These are phyloP conservation scores for Lagerstroemia speciosa DNA, from an alignment of 345 rosid genomes.

Conservation along the genomic window DNA sequence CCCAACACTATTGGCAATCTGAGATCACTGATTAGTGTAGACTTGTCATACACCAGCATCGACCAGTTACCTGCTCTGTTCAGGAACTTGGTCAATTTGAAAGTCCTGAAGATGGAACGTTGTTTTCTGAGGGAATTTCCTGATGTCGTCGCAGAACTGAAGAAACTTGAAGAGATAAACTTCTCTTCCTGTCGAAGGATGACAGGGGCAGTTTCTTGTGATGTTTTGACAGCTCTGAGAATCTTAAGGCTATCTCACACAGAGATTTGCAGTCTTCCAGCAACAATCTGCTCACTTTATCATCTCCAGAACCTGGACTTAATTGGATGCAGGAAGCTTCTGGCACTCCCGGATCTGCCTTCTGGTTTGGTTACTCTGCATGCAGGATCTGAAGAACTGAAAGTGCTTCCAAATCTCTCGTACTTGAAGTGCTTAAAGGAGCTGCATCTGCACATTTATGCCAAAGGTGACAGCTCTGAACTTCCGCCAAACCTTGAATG, in stretches of 20 bases:
- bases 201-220: background rate
- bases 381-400: background rate
- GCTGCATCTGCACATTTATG: background rate
- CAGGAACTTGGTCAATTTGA: conserved; percentile 5
- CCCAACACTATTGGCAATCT: conserved; percentile 17
- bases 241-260: conserved; percentile 5
- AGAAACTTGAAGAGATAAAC: conserved; percentile 4
- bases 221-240: background rate
- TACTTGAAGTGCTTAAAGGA: background rate
- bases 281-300: background rate
- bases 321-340: conserved; percentile 3
- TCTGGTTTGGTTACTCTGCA: background rate
- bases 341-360: conserved; percentile 1
- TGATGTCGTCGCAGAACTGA: background rate
- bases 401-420: background rate
- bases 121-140: conserved; percentile 6
- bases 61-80: background rate
- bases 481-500: background rate
- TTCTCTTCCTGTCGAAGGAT: conserved; percentile 1
- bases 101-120: conserved; percentile 5
- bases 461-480: background rate
- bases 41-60: conserved; percentile 2
- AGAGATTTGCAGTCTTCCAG: background rate
- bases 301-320: background rate
- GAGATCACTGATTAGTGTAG: conserved; percentile 1